Conservation (phyloP, 129 eudicot species). For the Arctium lappa region DNA sequence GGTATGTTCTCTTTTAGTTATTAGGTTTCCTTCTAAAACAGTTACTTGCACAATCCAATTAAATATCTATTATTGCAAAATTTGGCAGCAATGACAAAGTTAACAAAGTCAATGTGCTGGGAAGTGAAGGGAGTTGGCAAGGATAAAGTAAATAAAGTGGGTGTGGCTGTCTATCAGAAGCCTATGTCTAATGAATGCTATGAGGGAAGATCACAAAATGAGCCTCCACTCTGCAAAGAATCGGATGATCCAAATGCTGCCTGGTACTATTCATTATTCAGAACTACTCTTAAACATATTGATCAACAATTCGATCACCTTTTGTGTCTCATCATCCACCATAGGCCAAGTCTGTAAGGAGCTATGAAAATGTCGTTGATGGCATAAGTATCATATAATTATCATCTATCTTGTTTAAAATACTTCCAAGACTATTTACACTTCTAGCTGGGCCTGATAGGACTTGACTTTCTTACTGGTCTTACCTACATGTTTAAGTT, state of each 20-base stretch:
- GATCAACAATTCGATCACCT: too few relatives aligned
- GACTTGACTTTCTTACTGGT: too few relatives aligned
- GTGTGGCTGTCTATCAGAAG: conserved; percentile 71
- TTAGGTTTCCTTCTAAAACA: not conserved
- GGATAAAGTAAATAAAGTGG: conserved; percentile 75
- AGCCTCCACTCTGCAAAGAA: conserved; percentile 67
- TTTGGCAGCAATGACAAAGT: conserved; percentile 67
- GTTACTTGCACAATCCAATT: not conserved
- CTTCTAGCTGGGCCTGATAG: too few relatives aligned
- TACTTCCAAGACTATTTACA: too few relatives aligned
- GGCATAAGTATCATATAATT: too few relatives aligned
- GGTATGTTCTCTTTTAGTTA: conserved; percentile 33
- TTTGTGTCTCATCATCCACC: too few relatives aligned
- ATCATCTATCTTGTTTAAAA: too few relatives aligned
- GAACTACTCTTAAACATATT: not conserved
- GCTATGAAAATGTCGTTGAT: not conserved
- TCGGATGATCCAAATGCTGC: conserved; percentile 88
- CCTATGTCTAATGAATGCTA: conserved; percentile 78
- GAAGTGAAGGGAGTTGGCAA: conserved; percentile 53
- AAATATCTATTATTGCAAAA: not conserved
- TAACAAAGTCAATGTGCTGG: conserved; percentile 85
- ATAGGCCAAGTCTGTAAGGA: too few relatives aligned
- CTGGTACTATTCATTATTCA: conserved; percentile 43
- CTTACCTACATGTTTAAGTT: too few relatives aligned
- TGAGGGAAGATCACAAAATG: conserved; percentile 58